phyloP scores from a whole-genome alignment of 805 yeast species.

The Starmerella vaccinii region DNA sequence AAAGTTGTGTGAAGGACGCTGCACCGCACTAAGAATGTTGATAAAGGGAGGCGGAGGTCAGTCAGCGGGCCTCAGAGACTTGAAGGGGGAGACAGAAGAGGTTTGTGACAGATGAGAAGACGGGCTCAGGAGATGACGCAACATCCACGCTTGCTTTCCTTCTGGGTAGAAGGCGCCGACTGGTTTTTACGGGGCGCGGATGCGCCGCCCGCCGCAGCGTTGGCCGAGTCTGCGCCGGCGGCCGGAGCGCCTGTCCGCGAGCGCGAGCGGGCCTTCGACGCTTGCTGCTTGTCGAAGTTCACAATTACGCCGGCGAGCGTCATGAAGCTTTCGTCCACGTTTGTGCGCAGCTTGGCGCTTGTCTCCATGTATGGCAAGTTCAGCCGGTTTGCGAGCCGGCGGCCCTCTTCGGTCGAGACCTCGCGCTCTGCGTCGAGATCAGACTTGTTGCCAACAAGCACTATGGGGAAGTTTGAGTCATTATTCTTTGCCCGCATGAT shows the following conservation, averaged over 20 bases:
- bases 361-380: constrained; percentile 72
- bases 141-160: constrained; percentile 14
- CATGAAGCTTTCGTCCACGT: constrained; percentile 78
- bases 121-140: constrained; percentile 13
- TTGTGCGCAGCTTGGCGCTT: constrained; percentile 80
- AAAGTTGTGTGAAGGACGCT: no score
- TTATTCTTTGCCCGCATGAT: constrained; percentile 53
- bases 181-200: constrained; percentile 2
- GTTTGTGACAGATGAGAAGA: no score
- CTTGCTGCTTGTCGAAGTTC: constrained; percentile 23
- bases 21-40: no score
- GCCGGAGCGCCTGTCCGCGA: constrained; percentile 7
- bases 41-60: no score
- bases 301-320: constrained; percentile 33
- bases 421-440: constrained; percentile 72
- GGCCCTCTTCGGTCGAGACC: constrained; percentile 77
- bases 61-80: no score
- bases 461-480: constrained; percentile 54
- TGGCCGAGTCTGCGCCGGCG: constrained; percentile 1
- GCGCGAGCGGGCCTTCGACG: constrained; percentile 12
- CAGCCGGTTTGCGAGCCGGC: constrained; percentile 54
- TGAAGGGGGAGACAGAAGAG: not conserved
- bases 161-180: constrained; percentile 7
- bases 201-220: not conserved
- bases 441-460: constrained; percentile 79